Base-by-base conservation (phyloP, 225 moss, liverwort and hornwort species). In the Pseudoscleropodium purum region DNA sequence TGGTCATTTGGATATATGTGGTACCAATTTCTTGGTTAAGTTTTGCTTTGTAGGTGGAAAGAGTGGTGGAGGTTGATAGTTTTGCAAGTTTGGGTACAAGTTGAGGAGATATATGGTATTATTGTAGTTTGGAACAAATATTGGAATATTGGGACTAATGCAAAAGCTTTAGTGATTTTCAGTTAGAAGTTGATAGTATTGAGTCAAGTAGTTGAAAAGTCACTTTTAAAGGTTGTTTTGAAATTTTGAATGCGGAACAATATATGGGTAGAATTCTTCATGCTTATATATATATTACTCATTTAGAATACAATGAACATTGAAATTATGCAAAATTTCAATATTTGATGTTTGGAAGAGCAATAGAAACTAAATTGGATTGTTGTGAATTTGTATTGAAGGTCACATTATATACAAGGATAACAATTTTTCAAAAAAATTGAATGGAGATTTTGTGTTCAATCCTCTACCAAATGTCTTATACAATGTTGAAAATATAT, bases 1-100 rank as follows among this genome's bases (percentile, higher is more conserved):
- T 14, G 4, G 2, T 7, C 1, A 0, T 39, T 24, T 0, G 0
- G 0, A 0, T 12, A 41, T 72, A 0, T 72, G 3, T 26, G 9
- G 24, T 26, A 26, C 2, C 0, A 24, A 0, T 15, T 41, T 15
- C 1, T 41, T 15, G 0, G 0, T 9, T 73, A 27, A 43, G 16
- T 27, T 27, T 73, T 43, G 4, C 8, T 25, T 27, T 0, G 3
- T 1, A 1, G 2, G 15, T 5, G 3, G 5, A 1, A 15, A 26
- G 41, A 15, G 2, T 41, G 15, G 41, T 41, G 5, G 41, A 15
- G 3, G 70, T 1, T 27, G 15, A 72, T 72, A 41, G 15, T 26
- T 72, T 0, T 72, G 2, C 15, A 72, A 41, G 41, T 72, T 41
- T 2, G 18, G 18, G 56, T 56, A 18, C 14, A 56, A 56, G 18